These are phyloP conservation scores for Corylus avellana DNA, from an alignment of 306 rosid genomes.

Conservation along the genomic window DNA sequence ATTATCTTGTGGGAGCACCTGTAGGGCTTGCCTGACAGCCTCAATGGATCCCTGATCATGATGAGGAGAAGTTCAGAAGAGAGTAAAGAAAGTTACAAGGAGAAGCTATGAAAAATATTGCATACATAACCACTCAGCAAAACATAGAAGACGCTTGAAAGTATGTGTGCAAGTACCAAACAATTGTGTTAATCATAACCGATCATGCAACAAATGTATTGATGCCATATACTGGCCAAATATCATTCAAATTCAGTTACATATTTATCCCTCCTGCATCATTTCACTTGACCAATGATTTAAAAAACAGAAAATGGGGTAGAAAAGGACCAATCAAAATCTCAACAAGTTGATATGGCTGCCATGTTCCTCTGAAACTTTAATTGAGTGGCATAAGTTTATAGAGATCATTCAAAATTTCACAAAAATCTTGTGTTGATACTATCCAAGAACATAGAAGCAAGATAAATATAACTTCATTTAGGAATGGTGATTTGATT, in stretches of 20 bases:
- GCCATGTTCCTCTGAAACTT: not conserved
- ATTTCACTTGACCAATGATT: not conserved
- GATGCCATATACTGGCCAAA: not conserved
- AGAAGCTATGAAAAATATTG: constrained; percentile 22
- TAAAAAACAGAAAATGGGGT: not conserved
- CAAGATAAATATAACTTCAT: no score
- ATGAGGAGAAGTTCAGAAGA: constrained; percentile 27
- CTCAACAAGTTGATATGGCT: not conserved
- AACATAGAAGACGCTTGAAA: constrained; percentile 18
- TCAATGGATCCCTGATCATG: constrained; percentile 83
- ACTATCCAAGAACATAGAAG: not conserved
- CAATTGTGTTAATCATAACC: not conserved
- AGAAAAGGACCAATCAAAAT: not conserved
- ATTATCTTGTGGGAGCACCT: constrained; percentile 84
- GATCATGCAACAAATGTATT: constrained; percentile 9
- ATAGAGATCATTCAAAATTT: not conserved
- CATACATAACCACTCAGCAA: constrained; percentile 7
- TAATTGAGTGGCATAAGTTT: not conserved
- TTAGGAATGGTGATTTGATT: not conserved
- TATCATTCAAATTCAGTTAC: not conserved
- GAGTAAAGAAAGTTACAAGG: constrained; percentile 15
- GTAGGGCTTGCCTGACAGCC: constrained; percentile 94
- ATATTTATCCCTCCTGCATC: not conserved
- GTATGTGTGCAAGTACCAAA: constrained; percentile 1
- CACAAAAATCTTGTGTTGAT: not conserved